These are phyloP conservation scores for Diplodia seriata DNA, from an alignment of 2,329 filamentous ascomycete genomes.

Conservation along the genomic window DNA sequence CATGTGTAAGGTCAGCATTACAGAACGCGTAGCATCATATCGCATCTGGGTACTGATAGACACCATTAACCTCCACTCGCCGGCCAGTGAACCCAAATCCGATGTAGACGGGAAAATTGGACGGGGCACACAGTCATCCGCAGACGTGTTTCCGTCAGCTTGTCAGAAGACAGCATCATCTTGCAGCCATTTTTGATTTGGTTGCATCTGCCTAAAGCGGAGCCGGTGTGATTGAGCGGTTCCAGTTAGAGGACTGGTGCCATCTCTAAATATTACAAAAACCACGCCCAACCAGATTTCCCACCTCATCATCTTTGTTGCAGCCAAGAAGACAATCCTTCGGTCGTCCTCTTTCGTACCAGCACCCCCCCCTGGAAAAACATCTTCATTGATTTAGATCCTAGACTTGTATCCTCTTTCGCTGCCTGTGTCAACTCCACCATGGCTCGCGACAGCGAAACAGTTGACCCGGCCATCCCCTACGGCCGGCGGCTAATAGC, in stretches of 20 bases:
- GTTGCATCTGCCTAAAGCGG: neutral
- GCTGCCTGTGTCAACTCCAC: neutral
- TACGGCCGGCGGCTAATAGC: conserved; percentile 1
- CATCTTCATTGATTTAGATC: accelerated
- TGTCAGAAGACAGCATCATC: neutral
- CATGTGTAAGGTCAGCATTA: neutral
- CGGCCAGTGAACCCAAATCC: neutral
- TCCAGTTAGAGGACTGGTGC: too few species aligned
- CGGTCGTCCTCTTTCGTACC: neutral
- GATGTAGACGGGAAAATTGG: neutral
- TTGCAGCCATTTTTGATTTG: neutral
- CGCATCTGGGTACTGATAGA: neutral
- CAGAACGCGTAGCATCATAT: neutral
- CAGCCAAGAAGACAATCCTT: too few species aligned
- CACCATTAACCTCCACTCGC: neutral
- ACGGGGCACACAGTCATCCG: neutral
- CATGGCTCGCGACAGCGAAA: neutral
- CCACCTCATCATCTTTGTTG: too few species aligned
- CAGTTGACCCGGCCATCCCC: too few species aligned
- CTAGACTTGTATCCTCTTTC: neutral
- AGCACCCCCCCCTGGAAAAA: neutral
- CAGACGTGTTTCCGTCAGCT: neutral
- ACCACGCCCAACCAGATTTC: neutral
- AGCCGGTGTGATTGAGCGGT: neutral
- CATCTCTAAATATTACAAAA: too few species aligned